Evolutionary conservation across 1,284 basidiomycete genomes (phyloP).

Genomic region (Cutaneotrichosporon cavernicola): DNA sequence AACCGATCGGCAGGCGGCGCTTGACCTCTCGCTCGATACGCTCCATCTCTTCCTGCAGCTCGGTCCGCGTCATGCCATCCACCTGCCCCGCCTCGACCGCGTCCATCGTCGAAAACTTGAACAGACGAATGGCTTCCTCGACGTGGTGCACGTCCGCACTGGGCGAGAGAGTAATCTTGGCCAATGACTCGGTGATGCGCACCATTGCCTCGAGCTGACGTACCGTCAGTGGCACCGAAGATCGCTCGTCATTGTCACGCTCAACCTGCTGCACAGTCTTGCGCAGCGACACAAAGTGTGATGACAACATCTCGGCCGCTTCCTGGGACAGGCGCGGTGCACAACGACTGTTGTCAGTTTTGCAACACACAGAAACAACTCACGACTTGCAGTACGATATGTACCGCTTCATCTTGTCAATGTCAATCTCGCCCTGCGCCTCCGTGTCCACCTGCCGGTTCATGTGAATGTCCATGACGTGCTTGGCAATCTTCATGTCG

Average conservation of each 20-base stretch:
- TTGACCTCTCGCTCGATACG: constrained; percentile 89
- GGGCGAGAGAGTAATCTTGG: constrained; percentile 87
- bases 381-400: constrained; percentile 91
- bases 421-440: constrained; percentile 84
- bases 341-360: constrained; percentile 62
- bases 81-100: constrained; percentile 85
- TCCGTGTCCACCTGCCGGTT: constrained; percentile 73
- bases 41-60: constrained; percentile 90
- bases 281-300: constrained; percentile 91
- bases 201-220: constrained; percentile 99
- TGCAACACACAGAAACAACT: not conserved
- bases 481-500: constrained; percentile 93
- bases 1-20: constrained; percentile 86
- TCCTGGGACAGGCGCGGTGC: constrained; percentile 90
- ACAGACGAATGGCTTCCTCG: constrained; percentile 95
- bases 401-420: constrained; percentile 98
- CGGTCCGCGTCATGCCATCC: constrained; percentile 88
- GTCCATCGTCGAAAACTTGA: constrained; percentile 99
- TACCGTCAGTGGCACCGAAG: constrained; percentile 96
- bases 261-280: constrained; percentile 97
- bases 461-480: constrained; percentile 99
- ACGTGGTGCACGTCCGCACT: constrained; percentile 91
- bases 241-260: constrained; percentile 93
- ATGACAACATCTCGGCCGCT: constrained; percentile 93
- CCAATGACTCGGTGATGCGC: constrained; percentile 94